Percentiles rank a stretch among this genome's conserved stretches.
These are phyloP conservation scores for Cordyceps militaris DNA, from an alignment of 2,329 filamentous ascomycete species.

Conservation along the genomic window DNA sequence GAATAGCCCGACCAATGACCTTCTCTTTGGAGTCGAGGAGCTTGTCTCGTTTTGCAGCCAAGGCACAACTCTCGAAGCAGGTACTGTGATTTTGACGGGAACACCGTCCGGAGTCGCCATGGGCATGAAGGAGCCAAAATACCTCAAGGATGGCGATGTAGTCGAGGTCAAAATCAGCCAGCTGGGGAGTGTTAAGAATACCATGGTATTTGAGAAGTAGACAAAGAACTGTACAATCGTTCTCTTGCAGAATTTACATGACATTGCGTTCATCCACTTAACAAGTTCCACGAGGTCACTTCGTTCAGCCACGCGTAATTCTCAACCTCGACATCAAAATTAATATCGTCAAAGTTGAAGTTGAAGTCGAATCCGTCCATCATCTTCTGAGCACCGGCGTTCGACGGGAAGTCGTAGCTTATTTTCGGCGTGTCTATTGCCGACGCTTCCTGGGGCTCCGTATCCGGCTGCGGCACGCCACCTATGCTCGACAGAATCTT, in stretches of 20 bases:
- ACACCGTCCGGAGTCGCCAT: slow-evolving; percentile 42
- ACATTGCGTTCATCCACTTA: slow-evolving; percentile 17
- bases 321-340: slow-evolving; percentile 25
- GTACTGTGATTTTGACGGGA: slow-evolving; percentile 44
- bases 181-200: slow-evolving; percentile 27
- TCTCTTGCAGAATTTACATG: neutral
- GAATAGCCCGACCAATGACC: slow-evolving; percentile 37
- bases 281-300: slow-evolving; percentile 24
- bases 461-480: neutral
- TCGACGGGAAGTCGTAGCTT: neutral
- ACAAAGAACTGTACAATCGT: neutral
- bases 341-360: slow-evolving; percentile 22
- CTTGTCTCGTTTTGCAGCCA: slow-evolving; percentile 41
- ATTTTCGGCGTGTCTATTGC: neutral
- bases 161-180: slow-evolving; percentile 34
- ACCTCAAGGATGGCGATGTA: slow-evolving; percentile 35
- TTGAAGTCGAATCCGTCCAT: slow-evolving; percentile 14
- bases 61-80: slow-evolving; percentile 42
- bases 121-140: slow-evolving; percentile 36
- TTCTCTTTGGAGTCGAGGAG: slow-evolving; percentile 42
- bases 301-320: slow-evolving; percentile 29
- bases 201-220: slow-evolving; percentile 29
- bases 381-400: neutral
- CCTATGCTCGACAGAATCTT: slow-evolving; percentile 21
- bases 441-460: neutral